These are phyloP conservation scores for Alternaria consortialis DNA, from an alignment of 2,329 filamentous ascomycete species.

Conservation along the genomic window DNA sequence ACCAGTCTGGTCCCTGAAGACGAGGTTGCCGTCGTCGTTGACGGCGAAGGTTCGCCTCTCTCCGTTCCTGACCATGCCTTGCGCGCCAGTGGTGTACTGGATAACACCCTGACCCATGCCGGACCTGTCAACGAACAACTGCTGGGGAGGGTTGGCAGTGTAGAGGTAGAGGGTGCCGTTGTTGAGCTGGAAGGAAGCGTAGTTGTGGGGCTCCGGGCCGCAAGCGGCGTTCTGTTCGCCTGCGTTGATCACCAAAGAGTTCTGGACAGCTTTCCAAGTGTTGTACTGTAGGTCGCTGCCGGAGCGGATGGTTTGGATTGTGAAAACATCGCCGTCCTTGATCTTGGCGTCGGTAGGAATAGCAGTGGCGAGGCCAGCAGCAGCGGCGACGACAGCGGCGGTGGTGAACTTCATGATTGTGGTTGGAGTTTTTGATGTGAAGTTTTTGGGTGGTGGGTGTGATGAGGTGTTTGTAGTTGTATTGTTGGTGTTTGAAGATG, in stretches of 20 bases:
- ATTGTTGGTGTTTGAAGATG: constrained; percentile 11
- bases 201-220: constrained; percentile 42
- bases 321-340: constrained; percentile 54
- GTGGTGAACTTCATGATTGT: constrained; percentile 18
- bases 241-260: constrained; percentile 57
- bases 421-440: constrained; percentile 24
- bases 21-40: constrained; percentile 56
- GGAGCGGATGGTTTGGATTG: constrained; percentile 61
- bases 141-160: constrained; percentile 57
- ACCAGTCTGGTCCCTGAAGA: constrained; percentile 47
- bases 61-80: constrained; percentile 51
- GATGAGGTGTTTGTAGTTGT: constrained; percentile 12
- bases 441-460: constrained; percentile 26
- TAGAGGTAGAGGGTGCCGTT: constrained; percentile 59
- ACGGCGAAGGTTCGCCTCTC: constrained; percentile 62
- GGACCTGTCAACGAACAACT: constrained; percentile 64
- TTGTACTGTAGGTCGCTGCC: constrained; percentile 60
- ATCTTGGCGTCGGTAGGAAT: constrained; percentile 28
- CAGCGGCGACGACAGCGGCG: constrained; percentile 5
- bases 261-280: constrained; percentile 56
- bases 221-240: constrained; percentile 61
- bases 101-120: constrained; percentile 67
- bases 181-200: constrained; percentile 62
- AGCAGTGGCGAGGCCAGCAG: constrained; percentile 13
- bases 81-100: constrained; percentile 61